These are phyloP conservation scores for Myriangium duriaei DNA, from an alignment of 2,329 filamentous ascomycete species.

Conservation along the genomic window DNA sequence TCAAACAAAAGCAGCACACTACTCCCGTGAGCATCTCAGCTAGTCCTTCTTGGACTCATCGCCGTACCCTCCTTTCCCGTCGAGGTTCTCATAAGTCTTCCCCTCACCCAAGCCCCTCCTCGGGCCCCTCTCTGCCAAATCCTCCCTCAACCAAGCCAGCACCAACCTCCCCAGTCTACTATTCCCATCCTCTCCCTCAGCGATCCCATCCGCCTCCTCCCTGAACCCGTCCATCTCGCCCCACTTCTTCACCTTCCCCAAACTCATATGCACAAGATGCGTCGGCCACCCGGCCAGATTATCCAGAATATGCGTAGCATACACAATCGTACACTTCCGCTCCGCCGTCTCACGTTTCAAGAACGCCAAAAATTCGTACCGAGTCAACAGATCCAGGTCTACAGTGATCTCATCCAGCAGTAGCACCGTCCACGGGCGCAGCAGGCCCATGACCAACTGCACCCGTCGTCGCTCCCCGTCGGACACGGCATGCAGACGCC, in stretches of 20 bases:
- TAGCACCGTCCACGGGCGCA: constrained; percentile 83
- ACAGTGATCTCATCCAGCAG: constrained; percentile 95
- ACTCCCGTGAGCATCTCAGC: background rate
- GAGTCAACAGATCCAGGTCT: constrained; percentile 76
- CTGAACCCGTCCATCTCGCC: constrained; percentile 57
- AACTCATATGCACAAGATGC: constrained; percentile 88
- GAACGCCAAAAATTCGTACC: constrained; percentile 75
- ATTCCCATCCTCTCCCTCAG: constrained; percentile 61
- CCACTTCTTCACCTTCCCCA: constrained; percentile 80
- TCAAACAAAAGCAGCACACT: background rate
- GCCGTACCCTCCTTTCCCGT: constrained; percentile 54
- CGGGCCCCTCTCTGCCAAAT: constrained; percentile 67
- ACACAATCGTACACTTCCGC: constrained; percentile 81
- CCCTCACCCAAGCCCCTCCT: constrained; percentile 53
- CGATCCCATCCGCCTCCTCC: constrained; percentile 37
- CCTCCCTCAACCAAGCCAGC: constrained; percentile 71
- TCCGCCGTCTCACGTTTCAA: constrained; percentile 75
- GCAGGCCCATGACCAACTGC: constrained; percentile 88
- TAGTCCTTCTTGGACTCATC: constrained; percentile 33
- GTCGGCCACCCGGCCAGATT: constrained; percentile 92
- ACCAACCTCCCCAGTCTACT: constrained; percentile 79
- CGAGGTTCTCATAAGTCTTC: constrained; percentile 47
- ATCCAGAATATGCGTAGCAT: constrained; percentile 94
- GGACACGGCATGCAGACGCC: constrained; percentile 92
- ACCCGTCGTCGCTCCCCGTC: constrained; percentile 87